Base-by-base conservation (phyloP, 2,329 filamentous ascomycete genomes). In the Penicillium sp. region DNA sequence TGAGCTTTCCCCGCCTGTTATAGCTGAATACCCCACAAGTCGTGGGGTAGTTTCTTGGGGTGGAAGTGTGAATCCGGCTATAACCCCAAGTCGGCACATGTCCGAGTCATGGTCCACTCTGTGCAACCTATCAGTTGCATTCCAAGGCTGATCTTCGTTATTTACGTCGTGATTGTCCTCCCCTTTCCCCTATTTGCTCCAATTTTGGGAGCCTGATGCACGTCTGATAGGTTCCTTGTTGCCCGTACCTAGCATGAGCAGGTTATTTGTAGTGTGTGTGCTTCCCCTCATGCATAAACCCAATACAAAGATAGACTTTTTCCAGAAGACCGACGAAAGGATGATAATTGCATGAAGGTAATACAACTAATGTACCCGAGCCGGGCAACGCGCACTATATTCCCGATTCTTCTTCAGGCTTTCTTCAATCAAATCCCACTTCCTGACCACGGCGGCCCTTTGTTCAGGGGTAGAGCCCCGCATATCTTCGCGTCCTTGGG, bases 401-500 rank as follows among this genome's bases (percentile, higher is more conserved):
- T 48, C 23, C 49, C 48, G 8, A 12, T 26, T 31, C 40, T 6
- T 29, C 47, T 40, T 20, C 11, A 64, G 11, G 4, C 45, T 47
- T 27, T 59, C 46, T 44, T 66, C 61, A 14, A 66, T 31, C 11
- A 56, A 3, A 4, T 11, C 23, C 63, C 63, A 66, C 49, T 60
- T 59, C 25, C 47, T 57, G 2, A 35, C 59, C 23, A 66, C 61
- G 18, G 60, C 49, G 2, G 51, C 45, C 15, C 63, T 53, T 15
- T 66, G 59, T 1, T 53, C 54, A 1, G 60, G 31, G 12, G 59
- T 54, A 0, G 63, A 61, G 6, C 42, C 52, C 2, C 40, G 54
- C 62, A 66, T 66, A 4, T 66, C 63, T 48, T 66, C 61, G 23
- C 55, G 47, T 0, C 63, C 63, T 45, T 66, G 63, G 1, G 49